phyloP scores from a whole-genome alignment of 179 eudicot species.

The Beta lomatogona region DNA sequence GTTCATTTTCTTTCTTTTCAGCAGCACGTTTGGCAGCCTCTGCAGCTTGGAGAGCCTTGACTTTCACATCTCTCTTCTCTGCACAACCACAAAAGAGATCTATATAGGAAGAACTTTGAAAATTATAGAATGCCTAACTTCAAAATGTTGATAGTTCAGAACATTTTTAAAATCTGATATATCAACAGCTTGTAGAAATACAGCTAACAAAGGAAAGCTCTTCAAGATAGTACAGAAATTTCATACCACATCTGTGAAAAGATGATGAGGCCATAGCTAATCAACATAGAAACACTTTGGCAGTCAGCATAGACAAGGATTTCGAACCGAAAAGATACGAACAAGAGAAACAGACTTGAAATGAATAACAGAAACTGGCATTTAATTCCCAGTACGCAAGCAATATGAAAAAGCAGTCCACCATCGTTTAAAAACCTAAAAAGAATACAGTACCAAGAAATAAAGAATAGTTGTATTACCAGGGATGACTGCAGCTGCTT shows the following conservation, averaged over 20 bases:
- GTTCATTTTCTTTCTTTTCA: constrained; percentile 73
- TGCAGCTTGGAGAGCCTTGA: constrained; percentile 93
- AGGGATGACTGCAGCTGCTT: constrained; percentile 65
- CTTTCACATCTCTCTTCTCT: constrained; percentile 89
- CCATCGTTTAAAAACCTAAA: not conserved
- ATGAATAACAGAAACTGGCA: not conserved
- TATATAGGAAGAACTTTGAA: not conserved
- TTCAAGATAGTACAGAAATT: not conserved
- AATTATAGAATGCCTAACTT: not conserved
- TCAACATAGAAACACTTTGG: not conserved
- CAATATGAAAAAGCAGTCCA: not conserved
- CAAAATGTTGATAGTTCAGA: not conserved
- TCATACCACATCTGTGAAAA: not conserved
- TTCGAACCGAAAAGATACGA: not conserved
- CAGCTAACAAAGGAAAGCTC: not conserved
- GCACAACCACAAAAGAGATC: constrained; percentile 14
- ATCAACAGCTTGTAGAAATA: not conserved
- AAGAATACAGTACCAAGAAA: not conserved
- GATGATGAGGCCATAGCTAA: not conserved
- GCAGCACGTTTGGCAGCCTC: constrained; percentile 84
- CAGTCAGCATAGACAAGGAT: not conserved
- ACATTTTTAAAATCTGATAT: not conserved
- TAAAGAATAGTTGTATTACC: constrained; percentile 43
- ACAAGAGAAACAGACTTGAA: not conserved
- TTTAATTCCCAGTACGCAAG: not conserved